Percentiles rank a stretch among this genome's conserved stretches.
Conservation (phyloP, 2,329 filamentous ascomycete species). For the Allantophomopsis lycopodina region DNA sequence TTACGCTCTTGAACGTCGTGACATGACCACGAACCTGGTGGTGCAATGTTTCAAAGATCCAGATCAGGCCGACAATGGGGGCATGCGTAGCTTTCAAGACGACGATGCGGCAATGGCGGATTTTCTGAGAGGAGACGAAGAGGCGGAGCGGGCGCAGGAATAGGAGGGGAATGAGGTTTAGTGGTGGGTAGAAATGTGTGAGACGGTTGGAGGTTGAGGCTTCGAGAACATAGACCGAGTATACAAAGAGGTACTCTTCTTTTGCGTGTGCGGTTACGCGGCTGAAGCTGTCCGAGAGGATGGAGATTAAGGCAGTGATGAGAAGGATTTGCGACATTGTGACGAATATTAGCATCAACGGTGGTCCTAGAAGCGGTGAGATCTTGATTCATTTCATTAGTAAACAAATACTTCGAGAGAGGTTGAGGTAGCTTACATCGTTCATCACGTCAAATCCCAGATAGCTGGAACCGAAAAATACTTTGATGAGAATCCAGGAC, state of each 20-base stretch:
- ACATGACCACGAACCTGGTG: conserved; percentile 7
- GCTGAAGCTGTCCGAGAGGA: conserved; percentile 61
- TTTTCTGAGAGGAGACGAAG: conserved; percentile 47
- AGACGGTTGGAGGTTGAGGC: conserved; percentile 55
- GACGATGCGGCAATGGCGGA: conserved; percentile 47
- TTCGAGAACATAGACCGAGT: conserved; percentile 49
- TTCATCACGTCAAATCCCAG: conserved; percentile 55
- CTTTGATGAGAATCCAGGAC: conserved; percentile 66
- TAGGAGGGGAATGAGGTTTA: conserved; percentile 61
- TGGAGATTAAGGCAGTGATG: conserved; percentile 65
- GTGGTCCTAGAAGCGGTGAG: conserved; percentile 34
- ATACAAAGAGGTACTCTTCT: conserved; percentile 72
- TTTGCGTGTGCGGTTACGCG: conserved; percentile 44
- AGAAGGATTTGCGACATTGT: conserved; percentile 66
- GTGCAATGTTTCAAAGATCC: conserved; percentile 31
- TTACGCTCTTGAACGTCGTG: conserved; percentile 1
- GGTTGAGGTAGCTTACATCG: conserved; percentile 23
- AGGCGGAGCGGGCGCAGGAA: conserved; percentile 61
- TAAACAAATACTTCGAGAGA: conserved; percentile 2
- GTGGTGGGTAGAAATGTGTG: conserved; percentile 57
- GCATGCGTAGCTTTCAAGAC: conserved; percentile 50
- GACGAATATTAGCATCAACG: conserved; percentile 53
- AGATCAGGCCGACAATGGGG: conserved; percentile 55
- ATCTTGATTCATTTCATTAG: conserved; percentile 12
- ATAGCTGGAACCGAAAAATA: conserved; percentile 67